Evolutionary conservation across 352 stramenopile genomes (phyloP).

Genomic region (Phytopythium boreale): DNA sequence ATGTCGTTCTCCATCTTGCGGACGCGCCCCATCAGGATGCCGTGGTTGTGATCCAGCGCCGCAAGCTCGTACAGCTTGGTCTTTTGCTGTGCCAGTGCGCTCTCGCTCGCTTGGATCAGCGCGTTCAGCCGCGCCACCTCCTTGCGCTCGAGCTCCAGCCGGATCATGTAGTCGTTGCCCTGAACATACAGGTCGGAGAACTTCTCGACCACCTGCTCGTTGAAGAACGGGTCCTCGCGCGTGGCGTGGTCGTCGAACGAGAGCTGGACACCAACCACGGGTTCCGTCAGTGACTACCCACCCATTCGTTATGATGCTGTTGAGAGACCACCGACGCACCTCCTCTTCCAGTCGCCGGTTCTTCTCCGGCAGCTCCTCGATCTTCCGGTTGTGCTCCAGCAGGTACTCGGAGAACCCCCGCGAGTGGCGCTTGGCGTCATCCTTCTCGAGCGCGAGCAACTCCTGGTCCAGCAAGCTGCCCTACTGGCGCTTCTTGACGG

Average conservation of each 20-base stretch:
- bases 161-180: constrained; percentile 82
- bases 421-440: constrained; percentile 75
- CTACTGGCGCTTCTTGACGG: constrained; percentile 42
- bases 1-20: constrained; percentile 85
- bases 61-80: constrained; percentile 74
- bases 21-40: constrained; percentile 48
- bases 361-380: constrained; percentile 72
- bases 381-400: constrained; percentile 73
- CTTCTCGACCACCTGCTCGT: constrained; percentile 68
- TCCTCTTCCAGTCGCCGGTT: constrained; percentile 77
- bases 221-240: constrained; percentile 75
- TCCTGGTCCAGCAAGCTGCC: constrained; percentile 63
- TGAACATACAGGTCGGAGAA: constrained; percentile 74
- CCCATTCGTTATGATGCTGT: no score
- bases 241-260: constrained; percentile 70
- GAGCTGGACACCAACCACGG: constrained; percentile 30
- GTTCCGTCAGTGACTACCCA: no score
- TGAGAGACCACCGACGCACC: constrained; percentile 18
- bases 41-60: constrained; percentile 68
- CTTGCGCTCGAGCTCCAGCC: constrained; percentile 71
- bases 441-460: constrained; percentile 59
- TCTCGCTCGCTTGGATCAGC: constrained; percentile 68
- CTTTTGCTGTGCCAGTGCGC: constrained; percentile 58
- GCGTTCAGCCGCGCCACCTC: constrained; percentile 61
- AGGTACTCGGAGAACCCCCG: constrained; percentile 58